Evolutionary conservation across 2,329 filamentous ascomycete species (phyloP).

Genomic region (Graphilbum ipis-grandicollis): DNA sequence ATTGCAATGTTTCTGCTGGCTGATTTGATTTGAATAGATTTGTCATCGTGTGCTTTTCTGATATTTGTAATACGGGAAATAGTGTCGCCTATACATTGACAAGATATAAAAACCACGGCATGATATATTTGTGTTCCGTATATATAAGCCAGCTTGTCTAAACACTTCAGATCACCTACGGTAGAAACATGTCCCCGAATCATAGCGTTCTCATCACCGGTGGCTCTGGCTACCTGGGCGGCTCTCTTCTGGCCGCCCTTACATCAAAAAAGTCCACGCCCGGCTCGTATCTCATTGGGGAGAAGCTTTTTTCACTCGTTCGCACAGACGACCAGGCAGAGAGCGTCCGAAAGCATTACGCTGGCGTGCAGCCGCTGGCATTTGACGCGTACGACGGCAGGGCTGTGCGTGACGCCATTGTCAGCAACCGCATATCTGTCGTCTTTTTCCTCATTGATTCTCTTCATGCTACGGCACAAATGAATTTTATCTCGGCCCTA

Average conservation of each 20-base stretch:
- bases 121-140: too few species aligned
- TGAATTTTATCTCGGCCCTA: constrained; percentile 26
- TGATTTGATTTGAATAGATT: too few species aligned
- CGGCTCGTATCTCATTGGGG: too few species aligned
- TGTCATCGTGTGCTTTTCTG: too few species aligned
- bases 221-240: constrained; percentile 34
- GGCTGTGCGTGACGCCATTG: constrained; percentile 18
- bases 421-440: constrained; percentile 25
- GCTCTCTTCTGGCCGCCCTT: constrained; percentile 25
- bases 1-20: too few species aligned
- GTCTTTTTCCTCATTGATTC: constrained; percentile 31
- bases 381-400: constrained; percentile 21
- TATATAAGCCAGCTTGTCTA: too few species aligned
- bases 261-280: constrained; percentile 19
- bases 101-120: too few species aligned
- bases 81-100: too few species aligned
- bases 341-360: constrained; percentile 20
- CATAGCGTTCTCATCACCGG: constrained; percentile 26
- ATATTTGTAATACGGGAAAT: too few species aligned
- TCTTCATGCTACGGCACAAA: constrained; percentile 14
- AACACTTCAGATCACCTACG: too few species aligned
- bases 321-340: constrained; percentile 26
- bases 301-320: constrained; percentile 28
- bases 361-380: constrained; percentile 20
- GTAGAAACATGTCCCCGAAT: too few species aligned